Conservation (phyloP, 1,139 yeast genomes). For the Geotrichum aggregatum region DNA sequence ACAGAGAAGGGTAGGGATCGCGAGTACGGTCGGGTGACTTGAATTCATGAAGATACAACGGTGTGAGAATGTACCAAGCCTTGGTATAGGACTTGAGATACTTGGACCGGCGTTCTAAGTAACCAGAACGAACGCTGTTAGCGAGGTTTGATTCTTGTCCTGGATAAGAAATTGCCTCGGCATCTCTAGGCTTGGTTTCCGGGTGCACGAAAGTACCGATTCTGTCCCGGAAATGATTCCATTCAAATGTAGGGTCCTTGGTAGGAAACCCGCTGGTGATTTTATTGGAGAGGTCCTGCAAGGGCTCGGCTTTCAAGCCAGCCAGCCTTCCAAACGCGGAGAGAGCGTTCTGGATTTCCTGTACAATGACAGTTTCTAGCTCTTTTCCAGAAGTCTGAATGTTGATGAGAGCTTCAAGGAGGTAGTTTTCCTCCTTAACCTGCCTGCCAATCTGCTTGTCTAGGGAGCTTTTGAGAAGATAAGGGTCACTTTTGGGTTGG, state of each 20-base stretch:
- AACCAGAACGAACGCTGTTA: constrained; percentile 69
- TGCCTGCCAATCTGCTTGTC: constrained; percentile 77
- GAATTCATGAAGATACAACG: constrained; percentile 84
- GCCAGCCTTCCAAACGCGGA: constrained; percentile 58
- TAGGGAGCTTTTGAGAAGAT: constrained; percentile 61
- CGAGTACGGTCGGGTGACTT: constrained; percentile 75
- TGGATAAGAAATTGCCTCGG: constrained; percentile 59
- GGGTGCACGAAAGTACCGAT: constrained; percentile 78
- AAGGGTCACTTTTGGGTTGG: constrained; percentile 69
- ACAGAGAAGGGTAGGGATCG: constrained; percentile 81
- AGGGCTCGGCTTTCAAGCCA: constrained; percentile 27
- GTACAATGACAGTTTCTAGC: constrained; percentile 79
- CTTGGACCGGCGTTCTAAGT: constrained; percentile 83
- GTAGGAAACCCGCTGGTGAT: constrained; percentile 69
- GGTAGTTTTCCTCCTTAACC: constrained; percentile 74
- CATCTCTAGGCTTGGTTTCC: constrained; percentile 61
- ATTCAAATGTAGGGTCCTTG: constrained; percentile 76
- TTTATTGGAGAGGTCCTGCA: constrained; percentile 51
- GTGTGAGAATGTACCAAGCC: constrained; percentile 89
- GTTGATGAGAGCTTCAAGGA: constrained; percentile 83
- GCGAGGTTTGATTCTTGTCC: constrained; percentile 69
- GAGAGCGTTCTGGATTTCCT: constrained; percentile 78
- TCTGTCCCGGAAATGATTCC: constrained; percentile 76
- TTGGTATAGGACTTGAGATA: constrained; percentile 81
- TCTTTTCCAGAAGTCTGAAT: constrained; percentile 85